Conservation (phyloP, 495 filamentous ascomycete species). For the Neurospora sp. region DNA sequence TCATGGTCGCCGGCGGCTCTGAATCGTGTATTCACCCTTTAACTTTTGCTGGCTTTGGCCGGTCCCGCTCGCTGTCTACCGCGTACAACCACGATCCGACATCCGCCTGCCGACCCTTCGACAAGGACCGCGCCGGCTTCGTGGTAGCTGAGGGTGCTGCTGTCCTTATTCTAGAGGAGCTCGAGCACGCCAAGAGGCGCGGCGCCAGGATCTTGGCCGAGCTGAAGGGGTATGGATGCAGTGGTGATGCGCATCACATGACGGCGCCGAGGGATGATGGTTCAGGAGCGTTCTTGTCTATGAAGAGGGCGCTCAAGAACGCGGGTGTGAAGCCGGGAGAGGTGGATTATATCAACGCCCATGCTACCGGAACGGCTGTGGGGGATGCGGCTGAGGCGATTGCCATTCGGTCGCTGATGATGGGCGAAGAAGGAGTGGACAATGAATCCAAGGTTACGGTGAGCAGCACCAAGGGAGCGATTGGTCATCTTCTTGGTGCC, state of each 20-base stretch:
- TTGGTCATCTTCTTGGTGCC: slow-evolving; percentile 86
- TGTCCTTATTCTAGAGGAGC: slow-evolving; percentile 78
- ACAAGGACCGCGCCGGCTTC: slow-evolving; percentile 71
- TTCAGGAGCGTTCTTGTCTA: slow-evolving; percentile 67
- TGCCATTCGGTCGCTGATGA: slow-evolving; percentile 70
- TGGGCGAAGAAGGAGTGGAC: slow-evolving; percentile 56
- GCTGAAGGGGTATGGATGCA: slow-evolving; percentile 76
- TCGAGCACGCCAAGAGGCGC: slow-evolving; percentile 74
- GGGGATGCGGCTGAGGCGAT: slow-evolving; percentile 83
- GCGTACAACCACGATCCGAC: slow-evolving; percentile 65
- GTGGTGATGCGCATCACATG: slow-evolving; percentile 83
- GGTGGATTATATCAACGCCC: slow-evolving; percentile 92
- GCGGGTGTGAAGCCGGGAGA: slow-evolving; percentile 54
- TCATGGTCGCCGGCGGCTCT: slow-evolving; percentile 89
- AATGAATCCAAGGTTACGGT: slow-evolving; percentile 62
- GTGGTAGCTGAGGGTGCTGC: slow-evolving; percentile 91
- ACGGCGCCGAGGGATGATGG: slow-evolving; percentile 80
- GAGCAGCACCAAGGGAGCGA: slow-evolving; percentile 87
- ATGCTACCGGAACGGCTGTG: slow-evolving; percentile 77
- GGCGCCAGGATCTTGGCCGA: slow-evolving; percentile 83
- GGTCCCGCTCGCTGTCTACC: slow-evolving; percentile 76
- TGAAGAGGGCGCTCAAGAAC: slow-evolving; percentile 72
- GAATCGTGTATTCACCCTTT: slow-evolving; percentile 96
- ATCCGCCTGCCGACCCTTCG: slow-evolving; percentile 76
- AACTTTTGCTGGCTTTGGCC: slow-evolving; percentile 81